phyloP scores from a whole-genome alignment of 1,284 basidiomycete genomes.

The Cerrena zonata region DNA sequence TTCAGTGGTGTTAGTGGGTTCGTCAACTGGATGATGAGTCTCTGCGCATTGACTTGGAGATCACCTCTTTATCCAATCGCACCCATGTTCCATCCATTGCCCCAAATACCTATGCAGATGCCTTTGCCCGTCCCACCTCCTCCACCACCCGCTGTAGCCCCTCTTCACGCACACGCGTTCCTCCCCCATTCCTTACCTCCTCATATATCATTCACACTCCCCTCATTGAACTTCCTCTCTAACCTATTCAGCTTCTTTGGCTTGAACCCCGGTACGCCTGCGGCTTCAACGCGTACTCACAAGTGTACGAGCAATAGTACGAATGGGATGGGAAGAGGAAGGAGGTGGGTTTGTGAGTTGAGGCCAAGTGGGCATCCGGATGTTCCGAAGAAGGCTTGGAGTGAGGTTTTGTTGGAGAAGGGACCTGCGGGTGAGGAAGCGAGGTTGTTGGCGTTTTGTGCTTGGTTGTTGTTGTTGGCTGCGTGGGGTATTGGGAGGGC shows the following conservation, averaged over 20 bases:
- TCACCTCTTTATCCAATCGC: background rate
- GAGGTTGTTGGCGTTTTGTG: conserved; percentile 53
- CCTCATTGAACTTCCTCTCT: background rate
- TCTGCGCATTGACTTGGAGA: background rate
- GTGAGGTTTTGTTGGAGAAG: conserved; percentile 46
- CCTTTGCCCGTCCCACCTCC: background rate
- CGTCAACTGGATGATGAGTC: background rate
- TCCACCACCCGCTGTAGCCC: background rate
- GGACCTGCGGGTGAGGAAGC: conserved; percentile 65
- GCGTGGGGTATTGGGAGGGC: conserved; percentile 44
- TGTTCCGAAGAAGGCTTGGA: conserved; percentile 26
- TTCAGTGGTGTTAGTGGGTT: conserved; percentile 17
- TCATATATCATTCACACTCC: background rate
- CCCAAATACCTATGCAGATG: no score
- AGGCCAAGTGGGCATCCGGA: conserved; percentile 40
- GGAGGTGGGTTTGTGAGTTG: conserved; percentile 41
- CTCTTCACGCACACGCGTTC: background rate
- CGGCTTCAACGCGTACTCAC: no score
- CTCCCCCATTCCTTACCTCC: background rate
- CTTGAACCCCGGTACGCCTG: no score
- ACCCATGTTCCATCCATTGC: no score
- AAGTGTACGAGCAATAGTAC: background rate
- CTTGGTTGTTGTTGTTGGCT: conserved; percentile 48
- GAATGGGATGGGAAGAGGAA: conserved; percentile 15
- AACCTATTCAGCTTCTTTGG: background rate